A percentile compares a stretch with the other conserved stretches of the same genome.
Conservation (phyloP, 208 protist species). For the Leptomonas pyrrhocoris region DNA sequence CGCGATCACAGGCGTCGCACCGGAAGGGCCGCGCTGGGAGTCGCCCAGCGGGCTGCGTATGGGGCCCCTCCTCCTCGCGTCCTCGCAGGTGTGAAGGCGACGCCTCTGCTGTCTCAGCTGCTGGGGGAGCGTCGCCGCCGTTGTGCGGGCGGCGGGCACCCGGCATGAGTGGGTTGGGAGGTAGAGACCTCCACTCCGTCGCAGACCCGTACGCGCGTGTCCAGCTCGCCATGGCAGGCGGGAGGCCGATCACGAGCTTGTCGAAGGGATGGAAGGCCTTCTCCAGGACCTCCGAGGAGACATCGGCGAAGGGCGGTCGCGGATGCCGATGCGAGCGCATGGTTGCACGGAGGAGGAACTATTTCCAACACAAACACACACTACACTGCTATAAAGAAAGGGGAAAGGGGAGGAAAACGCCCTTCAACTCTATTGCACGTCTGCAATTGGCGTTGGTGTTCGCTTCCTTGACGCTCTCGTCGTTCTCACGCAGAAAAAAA, state of each 20-base stretch:
- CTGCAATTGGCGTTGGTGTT: too few species aligned
- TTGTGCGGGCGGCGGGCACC: background rate
- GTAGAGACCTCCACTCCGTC: slow-evolving; percentile 14
- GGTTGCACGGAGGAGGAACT: background rate
- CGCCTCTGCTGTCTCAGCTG: background rate
- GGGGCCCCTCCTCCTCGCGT: background rate
- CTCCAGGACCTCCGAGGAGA: slow-evolving; percentile 6
- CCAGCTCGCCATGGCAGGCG: slow-evolving; percentile 30
- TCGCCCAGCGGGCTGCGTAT: background rate
- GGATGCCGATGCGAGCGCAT: slow-evolving; percentile 11
- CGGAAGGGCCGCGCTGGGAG: slow-evolving; percentile 40
- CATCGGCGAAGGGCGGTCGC: background rate
- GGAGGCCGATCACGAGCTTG: slow-evolving; percentile 35
- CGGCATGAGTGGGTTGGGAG: slow-evolving; percentile 25
- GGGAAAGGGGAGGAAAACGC: too few species aligned
- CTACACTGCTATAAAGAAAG: too few species aligned
- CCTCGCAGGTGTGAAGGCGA: background rate
- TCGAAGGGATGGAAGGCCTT: slow-evolving; percentile 24
- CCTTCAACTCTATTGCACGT: too few species aligned
- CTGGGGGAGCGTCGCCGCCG: background rate
- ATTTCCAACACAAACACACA: too few species aligned
- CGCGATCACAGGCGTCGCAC: slow-evolving; percentile 86
- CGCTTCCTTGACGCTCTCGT: too few species aligned
- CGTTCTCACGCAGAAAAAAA: too few species aligned
- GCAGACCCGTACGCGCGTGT: slow-evolving; percentile 6